Conservation (phyloP, 2,329 filamentous ascomycete species). For the Gliomastix tumulicola region DNA sequence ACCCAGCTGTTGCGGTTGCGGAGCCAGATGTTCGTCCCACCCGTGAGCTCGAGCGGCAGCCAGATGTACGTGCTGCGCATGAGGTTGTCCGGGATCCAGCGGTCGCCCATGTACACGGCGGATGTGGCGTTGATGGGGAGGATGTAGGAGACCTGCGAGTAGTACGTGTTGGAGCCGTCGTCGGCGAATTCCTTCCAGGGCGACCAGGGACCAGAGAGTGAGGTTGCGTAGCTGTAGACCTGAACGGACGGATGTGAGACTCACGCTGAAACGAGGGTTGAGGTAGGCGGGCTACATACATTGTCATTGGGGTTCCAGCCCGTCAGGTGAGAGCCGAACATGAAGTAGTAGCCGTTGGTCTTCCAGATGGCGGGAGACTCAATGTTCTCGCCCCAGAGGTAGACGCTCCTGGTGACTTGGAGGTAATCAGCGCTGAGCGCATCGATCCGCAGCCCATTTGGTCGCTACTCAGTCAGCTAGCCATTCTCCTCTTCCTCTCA, state of each 20-base stretch:
- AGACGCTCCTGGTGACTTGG: slow-evolving; percentile 37
- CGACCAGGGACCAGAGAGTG: slow-evolving; percentile 53
- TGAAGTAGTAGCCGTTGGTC: slow-evolving; percentile 52
- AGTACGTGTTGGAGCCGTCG: slow-evolving; percentile 47
- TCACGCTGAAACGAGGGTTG: background rate
- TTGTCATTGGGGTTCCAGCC: slow-evolving; percentile 60
- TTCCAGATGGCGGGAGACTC: slow-evolving; percentile 61
- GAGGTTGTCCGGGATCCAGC: slow-evolving; percentile 56
- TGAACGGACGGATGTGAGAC: background rate
- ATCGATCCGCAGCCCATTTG: slow-evolving; percentile 51
- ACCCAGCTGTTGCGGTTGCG: slow-evolving; percentile 50
- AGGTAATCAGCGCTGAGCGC: slow-evolving; percentile 50
- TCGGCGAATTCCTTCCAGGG: slow-evolving; percentile 53
- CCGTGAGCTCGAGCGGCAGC: slow-evolving; percentile 50
- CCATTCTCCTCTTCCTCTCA: no score
- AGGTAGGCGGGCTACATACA: slow-evolving; percentile 15
- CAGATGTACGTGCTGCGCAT: slow-evolving; percentile 57
- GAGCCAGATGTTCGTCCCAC: slow-evolving; percentile 38
- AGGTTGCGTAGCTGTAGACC: slow-evolving; percentile 50
- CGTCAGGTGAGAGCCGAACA: slow-evolving; percentile 53
- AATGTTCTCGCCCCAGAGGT: slow-evolving; percentile 45
- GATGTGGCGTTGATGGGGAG: slow-evolving; percentile 30
- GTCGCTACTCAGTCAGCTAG: no score
- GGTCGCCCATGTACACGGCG: slow-evolving; percentile 59
- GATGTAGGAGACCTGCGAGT: slow-evolving; percentile 54